Conservation (phyloP, 164 flowering plant species). For the Stephania yunnanensis region DNA sequence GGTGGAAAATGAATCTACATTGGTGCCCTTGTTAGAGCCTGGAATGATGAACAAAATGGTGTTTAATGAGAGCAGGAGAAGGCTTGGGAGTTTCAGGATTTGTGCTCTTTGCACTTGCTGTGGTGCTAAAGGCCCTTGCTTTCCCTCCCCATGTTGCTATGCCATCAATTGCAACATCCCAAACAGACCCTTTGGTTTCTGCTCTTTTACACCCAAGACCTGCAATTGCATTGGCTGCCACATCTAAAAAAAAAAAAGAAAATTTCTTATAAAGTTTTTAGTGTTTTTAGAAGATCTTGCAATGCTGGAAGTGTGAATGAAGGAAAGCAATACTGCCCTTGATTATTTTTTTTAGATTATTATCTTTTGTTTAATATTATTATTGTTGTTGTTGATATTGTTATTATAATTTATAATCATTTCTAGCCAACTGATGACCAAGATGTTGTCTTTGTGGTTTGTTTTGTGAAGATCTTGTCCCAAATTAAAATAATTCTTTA, state of each 20-base stretch:
- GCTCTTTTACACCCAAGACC: conserved; percentile 83
- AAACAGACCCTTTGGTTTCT: conserved; percentile 88
- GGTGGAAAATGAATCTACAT: conserved; percentile 8
- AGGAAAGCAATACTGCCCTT: conserved; percentile 39
- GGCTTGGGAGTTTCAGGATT: conserved; percentile 62
- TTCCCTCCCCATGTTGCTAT: conserved; percentile 91
- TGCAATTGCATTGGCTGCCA: conserved; percentile 96
- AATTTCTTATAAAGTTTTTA: too few species aligned
- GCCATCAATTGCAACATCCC: conserved; percentile 94
- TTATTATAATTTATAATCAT: background rate
- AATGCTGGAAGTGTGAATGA: conserved; percentile 32
- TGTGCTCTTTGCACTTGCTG: conserved; percentile 90
- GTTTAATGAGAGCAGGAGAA: conserved; percentile 59
- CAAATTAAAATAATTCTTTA: background rate
- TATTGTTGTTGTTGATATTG: background rate
- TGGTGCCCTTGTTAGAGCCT: conserved; percentile 56
- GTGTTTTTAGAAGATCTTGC: conserved; percentile 2
- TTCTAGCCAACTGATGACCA: background rate
- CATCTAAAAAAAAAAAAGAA: conserved; percentile 25
- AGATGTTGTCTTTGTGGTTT: background rate
- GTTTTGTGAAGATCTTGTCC: background rate
- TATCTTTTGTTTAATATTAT: background rate
- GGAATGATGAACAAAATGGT: conserved; percentile 25
- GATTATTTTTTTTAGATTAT: background rate
- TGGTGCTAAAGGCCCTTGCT: conserved; percentile 67